Evolutionary conservation across 352 stramenopile species (phyloP), one percentile per base, ranked within the genome.

Genomic region (Thraustochytrium sp.): DNA sequence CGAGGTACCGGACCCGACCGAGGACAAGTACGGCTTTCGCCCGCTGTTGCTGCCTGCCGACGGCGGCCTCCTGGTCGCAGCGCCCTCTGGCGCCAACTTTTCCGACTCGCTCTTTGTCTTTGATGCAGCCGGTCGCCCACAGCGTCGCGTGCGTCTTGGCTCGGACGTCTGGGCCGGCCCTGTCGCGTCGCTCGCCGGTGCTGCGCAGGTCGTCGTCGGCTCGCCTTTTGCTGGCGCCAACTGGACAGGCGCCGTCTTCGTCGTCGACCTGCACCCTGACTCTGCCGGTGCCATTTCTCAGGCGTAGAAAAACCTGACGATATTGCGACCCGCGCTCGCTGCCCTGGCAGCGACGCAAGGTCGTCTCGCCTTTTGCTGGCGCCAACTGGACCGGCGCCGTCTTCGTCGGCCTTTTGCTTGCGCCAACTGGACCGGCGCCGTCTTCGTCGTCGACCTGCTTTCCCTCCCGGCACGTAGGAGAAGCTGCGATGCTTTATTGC

Each of bases 201-300:
- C 59, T 21, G 34, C 21, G 4, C 59, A 26, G 9, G 34, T 72
- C 16, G 59, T 49, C 36, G 59, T 72, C 16, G 59, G 59, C 18
- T 72, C 59, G 59, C 59, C 13, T 29, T 72, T 72, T 2, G 59
- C 42, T 72, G 59, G 59, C 13, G 26, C 31, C 34, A 72, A 72
- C 59, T 72, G 59, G 59, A 72, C 59, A n/a, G 59, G 59, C 36
- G 59, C 59, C 40, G 59, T 49, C 36, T 72, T 72, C 40, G 9
- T 26, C 59, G n/a, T 63, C 54, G 5, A 63, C n/a, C n/a, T n/a
- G n/a, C n/a, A n/a, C n/a, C n/a, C n/a, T n/a, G n/a, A n/a, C n/a
- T n/a, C n/a, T n/a, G n/a, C n/a, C n/a, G n/a, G n/a, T n/a, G n/a
- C n/a, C n/a, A n/a, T n/a, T n/a, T n/a, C n/a, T n/a, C n/a, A n/a